Base-by-base conservation (phyloP, 257 asterid species). In the Solanum corneliomulleri region DNA sequence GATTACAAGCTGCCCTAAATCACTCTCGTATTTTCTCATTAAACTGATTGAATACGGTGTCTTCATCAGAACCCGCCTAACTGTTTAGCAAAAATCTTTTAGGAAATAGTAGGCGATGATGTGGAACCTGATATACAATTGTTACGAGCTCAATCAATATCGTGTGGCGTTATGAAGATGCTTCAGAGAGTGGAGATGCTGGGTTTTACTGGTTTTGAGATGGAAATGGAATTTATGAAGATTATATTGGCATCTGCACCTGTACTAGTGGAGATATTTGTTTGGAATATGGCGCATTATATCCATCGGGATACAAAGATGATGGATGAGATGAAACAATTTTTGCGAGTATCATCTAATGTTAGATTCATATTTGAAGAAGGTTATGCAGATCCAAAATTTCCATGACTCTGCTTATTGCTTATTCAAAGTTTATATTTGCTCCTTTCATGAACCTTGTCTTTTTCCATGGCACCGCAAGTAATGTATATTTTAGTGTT, bases 161-260 rank as follows among this genome's bases (percentile, higher is more conserved):
- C 89, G 3, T 92, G 90, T 31, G 83, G 88, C 35, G 84, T 90
- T 1, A n/a, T 91, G 39, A 77, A 90, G 44, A 91, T 90, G 84
- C 95, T 93, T 3, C 92, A 76, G 87, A 90, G 91, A 3, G 92
- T 68, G 75, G 39, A 68, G 21, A 68, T 68, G 37, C 29, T 2
- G 7, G 14, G 9, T 0, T 29, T 68, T 27, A 68, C 6, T 27
- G 39, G 75, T 68, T 14, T 6, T 29, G 93, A 92, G 88, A 90
- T 94, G 1, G 95, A 92, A 89, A 93, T 93, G 96, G 95, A 92
- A 44, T 92, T 93, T 71, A 91, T 92, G 9, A 93, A 91, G 25
- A 91, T 92, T 85, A 86, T 91, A 72, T 88, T 93, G 52, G 92
- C 94, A 66, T 93, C 93, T 31, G 93, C 95, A 2, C 90, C 92